A percentile compares a stretch with the other conserved stretches of the same genome.
These are phyloP conservation scores for Blastobotrys proliferans DNA, from an alignment of 1,139 yeast genomes.

Conservation along the genomic window DNA sequence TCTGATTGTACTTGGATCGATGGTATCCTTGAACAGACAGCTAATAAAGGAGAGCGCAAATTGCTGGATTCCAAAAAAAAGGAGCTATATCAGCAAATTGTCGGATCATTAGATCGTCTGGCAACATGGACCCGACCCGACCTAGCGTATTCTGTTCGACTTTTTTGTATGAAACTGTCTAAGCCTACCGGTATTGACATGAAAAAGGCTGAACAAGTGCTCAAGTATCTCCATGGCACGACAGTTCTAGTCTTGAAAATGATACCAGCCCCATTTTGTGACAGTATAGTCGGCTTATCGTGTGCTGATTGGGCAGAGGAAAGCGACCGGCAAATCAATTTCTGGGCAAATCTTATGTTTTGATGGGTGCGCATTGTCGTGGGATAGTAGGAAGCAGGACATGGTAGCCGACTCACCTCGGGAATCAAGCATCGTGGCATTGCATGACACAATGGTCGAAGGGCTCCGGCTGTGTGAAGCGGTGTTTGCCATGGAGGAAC, in stretches of 20 bases:
- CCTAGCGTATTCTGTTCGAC: neutral
- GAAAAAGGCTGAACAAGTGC: neutral
- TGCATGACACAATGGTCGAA: no score
- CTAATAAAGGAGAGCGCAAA: neutral
- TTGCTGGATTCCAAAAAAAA: neutral
- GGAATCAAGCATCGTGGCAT: no score
- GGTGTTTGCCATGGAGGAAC: no score
- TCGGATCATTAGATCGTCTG: conserved; percentile 1
- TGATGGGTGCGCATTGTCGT: neutral
- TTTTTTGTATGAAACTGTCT: neutral
- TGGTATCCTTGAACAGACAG: no score
- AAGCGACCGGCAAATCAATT: neutral
- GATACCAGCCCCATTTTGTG: no score
- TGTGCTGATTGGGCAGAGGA: conserved; percentile 3
- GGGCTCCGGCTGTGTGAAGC: no score
- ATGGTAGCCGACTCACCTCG: no score
- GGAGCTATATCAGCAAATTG: neutral
- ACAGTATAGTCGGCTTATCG: neutral
- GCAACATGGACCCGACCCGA: conserved; percentile 1
- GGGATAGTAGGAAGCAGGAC: conserved; percentile 1
- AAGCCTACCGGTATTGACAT: neutral
- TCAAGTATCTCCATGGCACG: neutral
- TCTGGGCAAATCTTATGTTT: neutral
- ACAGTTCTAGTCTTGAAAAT: neutral
- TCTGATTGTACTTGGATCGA: no score